Evolutionary conservation across 306 rosid genomes (phyloP), one percentile per base, ranked within the genome.

Genomic region (Fagus crenata): DNA sequence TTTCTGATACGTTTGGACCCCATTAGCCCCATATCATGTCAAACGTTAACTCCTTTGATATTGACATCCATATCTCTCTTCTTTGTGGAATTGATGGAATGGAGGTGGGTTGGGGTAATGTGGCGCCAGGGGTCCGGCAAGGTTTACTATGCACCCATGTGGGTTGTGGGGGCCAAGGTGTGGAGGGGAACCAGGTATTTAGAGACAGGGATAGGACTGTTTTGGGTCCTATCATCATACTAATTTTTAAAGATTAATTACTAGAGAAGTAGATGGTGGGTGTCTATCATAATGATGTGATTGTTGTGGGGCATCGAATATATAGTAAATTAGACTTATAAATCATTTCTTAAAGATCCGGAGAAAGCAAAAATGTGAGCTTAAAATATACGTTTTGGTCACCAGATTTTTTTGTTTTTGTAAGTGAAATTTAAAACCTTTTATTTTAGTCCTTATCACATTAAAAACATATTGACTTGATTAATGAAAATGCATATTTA

Each of bases 221-320:
- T 15, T 35, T 75, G 81, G 92, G 84, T 75, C 86, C 90, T 77
- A 72, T 22, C 36, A 60, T 65, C 75, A 78, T 73, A 40, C 69
- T 59, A 65, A 65, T 7, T 39, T 6, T 55, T 43, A 67, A 35
- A 49, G 36, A 51, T 7, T 3, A 49, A 35, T 32, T 64, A 59
- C 40, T 13, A 67, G 75, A 69, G 67, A n/a, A 68, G 85, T 40
- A 11, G 88, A 79, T 83, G 89, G 92, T 85, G 91, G 92, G 87
- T 80, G 75, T 82, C 86, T 80, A 80, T 91, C 93, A 85, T 59
- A 22, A 78, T 82, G 94, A 92, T 80, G 83, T 86, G 96, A 91
- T 83, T 58, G 89, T 2, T 39, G 71, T 65, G 49, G 49, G 32
- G 3, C 15, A 17, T 39, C 4, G 22, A 40, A 63, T 63, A 14